Percentiles rank a stretch among this genome's conserved stretches.
Conservation (phyloP, 2,329 filamentous ascomycete genomes). For the Colletotrichum sp. region DNA sequence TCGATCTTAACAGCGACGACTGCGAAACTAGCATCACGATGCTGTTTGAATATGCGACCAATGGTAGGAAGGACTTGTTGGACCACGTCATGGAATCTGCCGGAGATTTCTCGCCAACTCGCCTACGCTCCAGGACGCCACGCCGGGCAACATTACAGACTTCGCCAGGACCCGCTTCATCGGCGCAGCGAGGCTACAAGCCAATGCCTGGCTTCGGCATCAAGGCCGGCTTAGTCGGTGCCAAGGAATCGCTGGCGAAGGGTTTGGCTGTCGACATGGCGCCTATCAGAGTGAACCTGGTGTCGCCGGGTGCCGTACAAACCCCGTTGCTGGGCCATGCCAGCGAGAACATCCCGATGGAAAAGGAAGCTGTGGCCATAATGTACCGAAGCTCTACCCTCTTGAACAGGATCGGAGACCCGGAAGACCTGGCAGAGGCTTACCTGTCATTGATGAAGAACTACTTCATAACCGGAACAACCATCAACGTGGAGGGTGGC, state of each 20-base stretch:
- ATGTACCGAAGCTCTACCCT: not conserved
- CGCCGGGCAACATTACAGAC: not conserved
- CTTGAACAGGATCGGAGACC: not conserved
- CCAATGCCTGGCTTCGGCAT: slow-evolving; percentile 57
- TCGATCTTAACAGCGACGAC: not conserved
- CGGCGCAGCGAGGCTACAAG: slow-evolving; percentile 50
- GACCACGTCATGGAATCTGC: slow-evolving; percentile 54
- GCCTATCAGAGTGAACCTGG: slow-evolving; percentile 67
- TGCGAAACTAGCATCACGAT: slow-evolving; percentile 48
- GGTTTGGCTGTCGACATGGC: slow-evolving; percentile 66
- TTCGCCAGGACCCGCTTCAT: slow-evolving; percentile 41
- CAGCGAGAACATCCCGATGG: not conserved
- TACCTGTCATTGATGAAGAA: slow-evolving; percentile 49
- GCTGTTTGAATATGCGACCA: slow-evolving; percentile 47
- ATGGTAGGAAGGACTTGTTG: slow-evolving; percentile 45
- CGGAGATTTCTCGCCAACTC: not conserved
- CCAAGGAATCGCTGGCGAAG: slow-evolving; percentile 55
- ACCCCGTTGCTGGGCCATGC: slow-evolving; percentile 42
- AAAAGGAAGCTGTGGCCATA: not conserved
- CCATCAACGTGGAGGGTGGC: slow-evolving; percentile 16
- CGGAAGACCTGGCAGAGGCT: slow-evolving; percentile 45
- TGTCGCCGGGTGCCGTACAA: slow-evolving; percentile 58
- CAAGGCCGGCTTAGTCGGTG: slow-evolving; percentile 51
- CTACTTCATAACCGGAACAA: slow-evolving; percentile 36
- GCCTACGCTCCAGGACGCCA: not conserved